Conservation (phyloP, 2,329 filamentous ascomycete species). For the Cylindrodendrum hubeiense region DNA sequence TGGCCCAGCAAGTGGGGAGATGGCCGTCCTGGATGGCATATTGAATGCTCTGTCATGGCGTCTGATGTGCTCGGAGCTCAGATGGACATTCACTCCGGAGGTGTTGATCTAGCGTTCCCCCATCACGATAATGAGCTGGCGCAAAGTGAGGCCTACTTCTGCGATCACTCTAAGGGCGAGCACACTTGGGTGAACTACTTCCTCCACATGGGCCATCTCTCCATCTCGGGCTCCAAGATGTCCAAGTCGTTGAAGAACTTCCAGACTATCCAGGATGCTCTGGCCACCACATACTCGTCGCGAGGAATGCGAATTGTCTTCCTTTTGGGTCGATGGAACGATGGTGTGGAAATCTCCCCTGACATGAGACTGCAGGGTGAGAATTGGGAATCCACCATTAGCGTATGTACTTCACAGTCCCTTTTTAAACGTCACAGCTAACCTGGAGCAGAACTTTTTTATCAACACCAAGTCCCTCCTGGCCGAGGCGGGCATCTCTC, state of each 20-base stretch:
- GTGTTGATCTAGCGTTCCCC: constrained; percentile 90
- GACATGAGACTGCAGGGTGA: constrained; percentile 81
- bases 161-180: constrained; percentile 61
- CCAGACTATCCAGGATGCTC: constrained; percentile 88
- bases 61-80: constrained; percentile 85
- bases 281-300: constrained; percentile 78
- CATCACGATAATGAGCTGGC: constrained; percentile 95
- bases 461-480: constrained; percentile 67
- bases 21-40: constrained; percentile 94
- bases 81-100: constrained; percentile 95
- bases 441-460: constrained; percentile 66
- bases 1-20: constrained; percentile 92
- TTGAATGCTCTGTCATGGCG: constrained; percentile 97
- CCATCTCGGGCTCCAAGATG: constrained; percentile 93
- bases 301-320: constrained; percentile 88
- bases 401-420: constrained; percentile 57
- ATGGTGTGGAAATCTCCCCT: constrained; percentile 90
- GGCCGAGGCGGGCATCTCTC: constrained; percentile 55
- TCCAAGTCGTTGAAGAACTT: constrained; percentile 97
- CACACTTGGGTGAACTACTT: constrained; percentile 96
- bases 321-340: constrained; percentile 88
- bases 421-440: constrained; percentile 21
- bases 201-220: constrained; percentile 91
- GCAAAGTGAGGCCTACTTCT: constrained; percentile 90
- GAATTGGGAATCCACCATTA: constrained; percentile 84